These are phyloP conservation scores for Beauveria varroae DNA, from an alignment of 2,329 filamentous ascomycete genomes.

Conservation along the genomic window DNA sequence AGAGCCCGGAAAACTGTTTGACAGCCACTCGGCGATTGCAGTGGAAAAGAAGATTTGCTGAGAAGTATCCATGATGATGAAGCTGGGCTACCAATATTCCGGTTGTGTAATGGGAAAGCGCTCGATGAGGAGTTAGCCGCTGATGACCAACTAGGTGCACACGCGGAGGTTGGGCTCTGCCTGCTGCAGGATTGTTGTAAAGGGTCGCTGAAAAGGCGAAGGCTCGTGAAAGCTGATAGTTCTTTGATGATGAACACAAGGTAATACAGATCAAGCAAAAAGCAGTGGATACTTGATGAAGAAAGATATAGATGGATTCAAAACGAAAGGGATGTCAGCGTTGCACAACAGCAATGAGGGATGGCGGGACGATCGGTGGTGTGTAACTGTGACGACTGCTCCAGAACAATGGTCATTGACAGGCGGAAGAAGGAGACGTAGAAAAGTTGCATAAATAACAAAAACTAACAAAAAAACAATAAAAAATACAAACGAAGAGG, in stretches of 20 bases:
- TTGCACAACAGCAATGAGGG: background rate
- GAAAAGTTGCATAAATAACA: background rate
- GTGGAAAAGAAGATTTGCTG: background rate
- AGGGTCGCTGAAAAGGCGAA: background rate
- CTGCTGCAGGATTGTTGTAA: background rate
- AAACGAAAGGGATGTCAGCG: background rate
- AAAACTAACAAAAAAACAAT: background rate
- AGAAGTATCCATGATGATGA: background rate
- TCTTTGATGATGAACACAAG: background rate
- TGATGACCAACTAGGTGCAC: background rate
- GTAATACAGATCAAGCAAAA: background rate
- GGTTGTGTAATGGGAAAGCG: background rate
- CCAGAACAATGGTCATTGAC: too few relatives aligned
- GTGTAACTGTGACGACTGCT: background rate
- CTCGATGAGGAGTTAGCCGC: background rate
- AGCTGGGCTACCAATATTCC: background rate
- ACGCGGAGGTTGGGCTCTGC: background rate
- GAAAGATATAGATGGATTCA: background rate
- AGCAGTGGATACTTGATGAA: background rate
- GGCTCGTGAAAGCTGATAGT: too few relatives aligned
- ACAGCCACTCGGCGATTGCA: background rate
- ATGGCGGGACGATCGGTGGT: background rate
- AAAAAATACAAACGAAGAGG: background rate
- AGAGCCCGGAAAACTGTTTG: background rate
- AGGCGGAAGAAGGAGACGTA: too few relatives aligned